Base-by-base conservation (phyloP, 2,329 filamentous ascomycete genomes). In the Exophiala xenobiotica region DNA sequence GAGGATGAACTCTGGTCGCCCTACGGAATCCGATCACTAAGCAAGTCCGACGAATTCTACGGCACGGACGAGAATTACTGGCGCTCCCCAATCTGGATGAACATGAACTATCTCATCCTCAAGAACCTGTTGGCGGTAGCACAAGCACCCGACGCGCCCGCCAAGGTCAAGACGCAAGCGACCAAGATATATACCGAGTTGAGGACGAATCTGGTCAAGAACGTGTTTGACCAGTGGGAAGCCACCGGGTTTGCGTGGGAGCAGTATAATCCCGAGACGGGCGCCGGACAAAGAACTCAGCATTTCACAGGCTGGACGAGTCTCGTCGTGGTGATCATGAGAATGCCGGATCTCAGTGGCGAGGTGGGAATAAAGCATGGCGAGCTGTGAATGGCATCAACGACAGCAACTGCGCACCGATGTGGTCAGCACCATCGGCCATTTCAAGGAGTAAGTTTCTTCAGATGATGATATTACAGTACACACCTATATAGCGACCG, bases 271-370 rank as follows among this genome's bases (percentile, higher is more conserved):
- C 90, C 91, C 0, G 90, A 96, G 63, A 95, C 89, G 3, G 93
- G 93, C 39, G 81, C 81, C 46, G 93, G 93, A n/a, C 92, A 97
- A 76, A 80, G 93, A 35, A 97, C 91, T 4, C 90, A 96, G 76
- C 92, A 97, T 70, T 99, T 99, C 68, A 96, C 93, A 0, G 93
- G 93, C 44, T 99, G 93, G 93, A 99, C 93, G n/a, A 96, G 90
- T 68, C 75, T 97, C 70, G 88, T 97, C 41, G 91, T 97, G 39
- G 96, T 96, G 77, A 89, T 99, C 61, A 96, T 97, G 90, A 83
- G 83, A 40, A 92, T 99, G 89, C 87, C 90, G 5, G 86, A 95
- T 61, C 65, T 89, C 35, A 61, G 61, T 31, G 57, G 60, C 20
- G 59, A 58, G 45, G 62, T 61, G 35, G 62, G 51, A 3, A 46